Base-by-base conservation (phyloP, 495 filamentous ascomycete species). In the Trichoderma orchidacearum region DNA sequence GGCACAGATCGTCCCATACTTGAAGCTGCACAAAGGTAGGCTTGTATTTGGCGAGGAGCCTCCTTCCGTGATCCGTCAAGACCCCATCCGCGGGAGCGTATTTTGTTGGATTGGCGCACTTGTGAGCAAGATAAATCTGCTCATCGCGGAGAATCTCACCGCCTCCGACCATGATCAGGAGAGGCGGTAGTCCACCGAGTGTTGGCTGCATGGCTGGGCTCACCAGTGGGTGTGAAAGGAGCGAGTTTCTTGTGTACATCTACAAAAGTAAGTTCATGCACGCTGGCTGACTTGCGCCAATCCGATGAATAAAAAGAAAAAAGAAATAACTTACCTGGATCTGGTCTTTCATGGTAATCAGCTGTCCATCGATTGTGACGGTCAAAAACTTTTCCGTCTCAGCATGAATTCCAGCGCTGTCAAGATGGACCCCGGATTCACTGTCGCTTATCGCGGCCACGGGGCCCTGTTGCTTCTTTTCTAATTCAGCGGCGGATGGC, bases 1-100 rank as follows among this genome's bases (percentile, higher is more conserved):
- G 92, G 58, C 92, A 97, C 17, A 95, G 72, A 63, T 95, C 83
- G 30, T 96, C 92, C 89, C 92, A 96, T 6, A 97, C 85, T 67
- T 97, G 92, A n/a, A 97, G 74, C 66, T 95, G 90, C 8, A 97
- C 92, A 64, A 95, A 83, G 0, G 92, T 97, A 2, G 89, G 86
- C 31, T 80, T 78, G 63, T 85, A 93, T 35, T 79, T 81, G 25
- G 75, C 67, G 17, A 94, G 60, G 15, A 84, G 79, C 2, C 82
- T 84, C 55, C 66, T 68, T 28, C 73, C 72, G 38, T 80, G 66
- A 36, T 90, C 85, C 35, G 83, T 73, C 30, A 92, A 72, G 56
- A 83, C 75, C 0, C 72, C 72, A 31, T 88, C 80, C 13, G 78
- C 74, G 0, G 87, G 90, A 1, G 83, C 80, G 62, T 91, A 95